These are phyloP conservation scores for Olyra latifolia DNA, from an alignment of 176 grass and related monocot genomes.

Conservation along the genomic window DNA sequence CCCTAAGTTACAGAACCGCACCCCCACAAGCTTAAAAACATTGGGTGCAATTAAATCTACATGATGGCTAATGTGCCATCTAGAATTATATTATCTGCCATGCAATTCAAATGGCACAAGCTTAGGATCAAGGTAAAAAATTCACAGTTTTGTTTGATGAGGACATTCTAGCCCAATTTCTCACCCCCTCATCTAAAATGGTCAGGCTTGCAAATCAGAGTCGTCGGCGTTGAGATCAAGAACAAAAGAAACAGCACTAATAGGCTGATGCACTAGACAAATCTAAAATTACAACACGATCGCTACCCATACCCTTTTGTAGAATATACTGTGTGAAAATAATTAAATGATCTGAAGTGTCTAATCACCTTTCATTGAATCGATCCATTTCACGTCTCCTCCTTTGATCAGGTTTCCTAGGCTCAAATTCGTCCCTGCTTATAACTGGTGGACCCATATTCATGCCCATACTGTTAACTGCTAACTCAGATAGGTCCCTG, in stretches of 20 bases:
- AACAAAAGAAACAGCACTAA: not conserved
- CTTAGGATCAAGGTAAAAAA: not conserved
- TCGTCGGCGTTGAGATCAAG: not conserved
- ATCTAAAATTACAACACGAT: not conserved
- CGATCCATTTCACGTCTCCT: constrained; percentile 62
- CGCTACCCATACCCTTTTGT: not conserved
- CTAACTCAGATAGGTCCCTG: constrained; percentile 91
- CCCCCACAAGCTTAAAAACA: not conserved
- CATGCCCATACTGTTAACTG: constrained; percentile 71
- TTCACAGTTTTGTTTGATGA: not conserved
- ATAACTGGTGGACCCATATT: constrained; percentile 71
- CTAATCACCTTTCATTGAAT: constrained; percentile 66
- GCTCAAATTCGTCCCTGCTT: constrained; percentile 66
- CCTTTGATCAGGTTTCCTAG: constrained; percentile 62
- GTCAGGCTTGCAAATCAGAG: not conserved
- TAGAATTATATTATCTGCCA: constrained; percentile 11
- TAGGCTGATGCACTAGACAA: not conserved
- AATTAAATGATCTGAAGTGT: not conserved
- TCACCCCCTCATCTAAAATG: not conserved
- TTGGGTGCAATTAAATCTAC: not conserved
- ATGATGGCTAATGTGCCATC: not conserved
- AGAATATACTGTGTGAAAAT: not conserved
- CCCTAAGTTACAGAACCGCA: constrained; percentile 3
- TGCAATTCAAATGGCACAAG: not conserved
- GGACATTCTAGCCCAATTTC: not conserved